Percentiles rank a stretch among this genome's conserved stretches.
Evolutionary conservation across 192 early-diverging fungal genomes (phyloP).

Genomic region (Linnemannia exigua): DNA sequence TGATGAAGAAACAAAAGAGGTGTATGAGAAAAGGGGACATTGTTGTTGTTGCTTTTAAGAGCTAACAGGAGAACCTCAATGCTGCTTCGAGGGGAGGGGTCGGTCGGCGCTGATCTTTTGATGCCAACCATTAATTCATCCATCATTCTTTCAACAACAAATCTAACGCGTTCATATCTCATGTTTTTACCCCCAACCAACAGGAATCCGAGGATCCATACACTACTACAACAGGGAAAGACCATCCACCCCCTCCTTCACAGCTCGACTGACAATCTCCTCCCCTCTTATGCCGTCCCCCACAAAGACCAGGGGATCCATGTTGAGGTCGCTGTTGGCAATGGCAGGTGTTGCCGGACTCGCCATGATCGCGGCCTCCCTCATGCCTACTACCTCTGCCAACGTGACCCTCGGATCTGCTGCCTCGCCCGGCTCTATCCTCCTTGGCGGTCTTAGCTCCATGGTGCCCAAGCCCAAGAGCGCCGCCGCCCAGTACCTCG

Average conservation of each 20-base stretch:
- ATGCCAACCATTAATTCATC: too few relatives aligned
- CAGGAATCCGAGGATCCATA: not conserved
- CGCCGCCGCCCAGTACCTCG: not conserved
- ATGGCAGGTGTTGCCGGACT: constrained; percentile 3
- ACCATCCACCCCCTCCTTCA: not conserved
- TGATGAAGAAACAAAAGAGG: too few relatives aligned
- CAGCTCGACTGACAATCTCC: not conserved
- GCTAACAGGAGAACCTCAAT: too few relatives aligned
- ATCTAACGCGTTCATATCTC: not conserved
- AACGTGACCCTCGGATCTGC: constrained; percentile 4
- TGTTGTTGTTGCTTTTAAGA: too few relatives aligned
- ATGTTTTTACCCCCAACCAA: not conserved
- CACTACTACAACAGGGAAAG: not conserved
- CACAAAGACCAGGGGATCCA: not conserved
- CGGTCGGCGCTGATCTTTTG: too few relatives aligned
- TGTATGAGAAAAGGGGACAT: too few relatives aligned
- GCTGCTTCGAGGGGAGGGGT: too few relatives aligned
- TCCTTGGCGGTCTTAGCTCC: not conserved
- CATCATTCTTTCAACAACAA: not conserved
- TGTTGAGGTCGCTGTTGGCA: constrained; percentile 12
- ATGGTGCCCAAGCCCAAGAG: constrained; percentile 12
- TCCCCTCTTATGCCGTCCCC: not conserved
- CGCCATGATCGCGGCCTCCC: not conserved
- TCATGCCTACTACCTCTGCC: not conserved
- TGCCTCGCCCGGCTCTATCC: constrained; percentile 2